Evolutionary conservation across 305 asterid genomes (phyloP).

Genomic region (Rubia balearica): DNA sequence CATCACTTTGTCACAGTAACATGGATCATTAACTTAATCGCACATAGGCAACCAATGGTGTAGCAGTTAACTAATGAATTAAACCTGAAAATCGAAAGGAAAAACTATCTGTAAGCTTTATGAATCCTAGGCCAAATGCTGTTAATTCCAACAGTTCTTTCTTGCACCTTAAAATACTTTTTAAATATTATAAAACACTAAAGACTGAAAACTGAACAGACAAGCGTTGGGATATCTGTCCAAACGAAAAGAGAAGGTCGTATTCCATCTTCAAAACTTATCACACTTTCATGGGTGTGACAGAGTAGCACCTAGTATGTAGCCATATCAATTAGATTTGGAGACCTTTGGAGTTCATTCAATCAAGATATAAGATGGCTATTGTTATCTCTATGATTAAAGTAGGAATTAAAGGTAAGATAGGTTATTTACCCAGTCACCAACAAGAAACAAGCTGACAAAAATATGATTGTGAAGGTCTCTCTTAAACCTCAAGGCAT

Average conservation of each 20-base stretch:
- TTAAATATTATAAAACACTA: background rate
- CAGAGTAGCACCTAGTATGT: background rate
- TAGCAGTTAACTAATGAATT: background rate
- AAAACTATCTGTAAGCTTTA: background rate
- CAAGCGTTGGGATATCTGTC: background rate
- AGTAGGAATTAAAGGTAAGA: background rate
- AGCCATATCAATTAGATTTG: background rate
- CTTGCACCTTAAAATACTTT: background rate
- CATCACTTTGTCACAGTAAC: background rate
- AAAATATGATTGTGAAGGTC: constrained; percentile 61
- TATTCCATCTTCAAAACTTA: background rate
- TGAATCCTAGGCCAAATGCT: background rate
- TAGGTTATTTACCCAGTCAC: constrained; percentile 59
- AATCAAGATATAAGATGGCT: background rate
- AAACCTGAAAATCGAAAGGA: background rate
- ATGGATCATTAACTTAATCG: background rate
- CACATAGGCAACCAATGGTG: background rate
- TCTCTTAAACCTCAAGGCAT: constrained; percentile 71
- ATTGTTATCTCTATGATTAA: background rate
- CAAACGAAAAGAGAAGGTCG: background rate
- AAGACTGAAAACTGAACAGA: background rate
- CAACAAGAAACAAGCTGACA: constrained; percentile 68
- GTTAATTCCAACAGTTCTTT: background rate
- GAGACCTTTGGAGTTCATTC: background rate
- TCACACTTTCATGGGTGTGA: background rate